These are phyloP conservation scores for Rutstroemia sydowiana DNA, from an alignment of 2,329 filamentous ascomycete genomes.

Conservation along the genomic window DNA sequence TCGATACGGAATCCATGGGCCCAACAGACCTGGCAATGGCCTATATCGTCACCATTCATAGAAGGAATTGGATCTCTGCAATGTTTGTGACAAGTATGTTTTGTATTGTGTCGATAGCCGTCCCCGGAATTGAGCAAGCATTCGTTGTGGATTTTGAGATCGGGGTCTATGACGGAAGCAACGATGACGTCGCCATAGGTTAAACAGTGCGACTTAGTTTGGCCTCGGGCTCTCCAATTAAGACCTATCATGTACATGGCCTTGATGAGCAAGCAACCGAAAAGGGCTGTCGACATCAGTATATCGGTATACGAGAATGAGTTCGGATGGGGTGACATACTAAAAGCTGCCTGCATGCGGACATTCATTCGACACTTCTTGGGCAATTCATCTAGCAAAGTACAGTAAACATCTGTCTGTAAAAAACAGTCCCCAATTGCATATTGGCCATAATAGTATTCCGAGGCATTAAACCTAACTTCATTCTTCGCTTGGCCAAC, in stretches of 20 bases:
- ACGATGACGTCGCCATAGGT: conserved; percentile 21
- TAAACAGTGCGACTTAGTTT: conserved; percentile 14
- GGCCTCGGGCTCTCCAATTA: conserved; percentile 12
- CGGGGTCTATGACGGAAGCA: conserved; percentile 18
- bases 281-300: conserved; percentile 1
- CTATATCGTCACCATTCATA: conserved; percentile 14
- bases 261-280: conserved; percentile 18
- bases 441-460: background rate
- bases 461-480: background rate
- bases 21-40: conserved; percentile 15
- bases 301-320: background rate
- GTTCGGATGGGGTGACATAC: background rate
- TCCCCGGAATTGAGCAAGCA: conserved; percentile 21
- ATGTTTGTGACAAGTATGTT: conserved; percentile 20
- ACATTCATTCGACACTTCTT: conserved; percentile 18
- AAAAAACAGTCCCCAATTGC: conserved; percentile 3
- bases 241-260: conserved; percentile 19
- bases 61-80: conserved; percentile 18
- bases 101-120: conserved; percentile 15
- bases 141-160: conserved; percentile 20
- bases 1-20: accelerated
- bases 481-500: background rate
- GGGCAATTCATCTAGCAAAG: background rate
- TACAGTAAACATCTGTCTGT: background rate
- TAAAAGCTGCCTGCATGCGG: conserved; percentile 20